These are phyloP conservation scores for Tetrahymena elliotti DNA, from an alignment of 73 alveolate genomes.

Conservation along the genomic window DNA sequence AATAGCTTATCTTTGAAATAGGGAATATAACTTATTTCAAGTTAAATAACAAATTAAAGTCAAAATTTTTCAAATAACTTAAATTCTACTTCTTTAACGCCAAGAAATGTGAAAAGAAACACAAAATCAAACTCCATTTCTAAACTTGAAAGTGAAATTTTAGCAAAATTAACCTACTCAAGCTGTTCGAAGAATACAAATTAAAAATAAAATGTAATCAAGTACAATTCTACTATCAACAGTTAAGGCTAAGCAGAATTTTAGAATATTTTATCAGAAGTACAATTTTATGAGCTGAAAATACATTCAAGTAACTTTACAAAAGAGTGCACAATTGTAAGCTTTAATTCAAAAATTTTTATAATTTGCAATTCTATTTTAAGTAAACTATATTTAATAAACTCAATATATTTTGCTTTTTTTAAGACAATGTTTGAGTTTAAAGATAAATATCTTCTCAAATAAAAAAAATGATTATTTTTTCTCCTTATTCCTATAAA, in stretches of 20 bases:
- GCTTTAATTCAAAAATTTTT: too few relatives aligned
- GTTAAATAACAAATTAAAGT: not conserved
- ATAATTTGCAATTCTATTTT: too few relatives aligned
- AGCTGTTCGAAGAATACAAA: not conserved
- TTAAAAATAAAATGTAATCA: not conserved
- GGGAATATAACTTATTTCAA: not conserved
- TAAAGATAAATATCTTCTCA: too few relatives aligned
- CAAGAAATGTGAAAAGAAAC: not conserved
- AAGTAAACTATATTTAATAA: too few relatives aligned
- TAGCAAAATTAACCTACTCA: not conserved
- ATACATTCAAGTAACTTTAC: not conserved
- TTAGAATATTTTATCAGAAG: not conserved
- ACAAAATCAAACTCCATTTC: not conserved
- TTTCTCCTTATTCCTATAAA: too few relatives aligned
- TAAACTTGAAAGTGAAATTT: not conserved
- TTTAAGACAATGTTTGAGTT: too few relatives aligned
- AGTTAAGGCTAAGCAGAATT: not conserved
- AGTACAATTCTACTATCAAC: not conserved
- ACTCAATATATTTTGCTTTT: too few relatives aligned
- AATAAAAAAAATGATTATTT: too few relatives aligned
- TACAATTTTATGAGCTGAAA: not conserved
- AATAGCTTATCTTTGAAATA: not conserved
- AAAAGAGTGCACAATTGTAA: not conserved
- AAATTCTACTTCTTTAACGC: not conserved
- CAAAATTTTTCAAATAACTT: not conserved